Conservation (phyloP, 139 green algal genomes). For the Tetraselmis striata region DNA sequence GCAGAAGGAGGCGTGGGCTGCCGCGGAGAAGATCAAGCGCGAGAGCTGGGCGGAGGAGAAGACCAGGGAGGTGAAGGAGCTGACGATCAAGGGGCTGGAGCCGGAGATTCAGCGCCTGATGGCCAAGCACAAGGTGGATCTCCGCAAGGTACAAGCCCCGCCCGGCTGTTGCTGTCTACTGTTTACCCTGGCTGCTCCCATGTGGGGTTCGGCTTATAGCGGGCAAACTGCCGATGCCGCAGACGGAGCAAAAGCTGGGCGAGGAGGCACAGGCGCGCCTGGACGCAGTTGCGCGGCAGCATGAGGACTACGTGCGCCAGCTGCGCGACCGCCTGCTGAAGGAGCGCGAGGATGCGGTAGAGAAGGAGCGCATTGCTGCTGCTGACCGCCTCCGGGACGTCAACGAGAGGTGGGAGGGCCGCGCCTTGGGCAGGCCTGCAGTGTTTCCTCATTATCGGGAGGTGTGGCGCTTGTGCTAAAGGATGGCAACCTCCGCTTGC, state of each 20-base stretch:
- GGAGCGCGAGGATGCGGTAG: conserved; percentile 43
- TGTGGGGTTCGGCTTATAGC: background rate
- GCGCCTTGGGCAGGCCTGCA: too few species aligned
- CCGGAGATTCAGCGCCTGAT: conserved; percentile 48
- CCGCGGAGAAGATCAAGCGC: conserved; percentile 30
- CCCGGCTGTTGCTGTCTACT: background rate
- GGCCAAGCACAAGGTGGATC: conserved; percentile 34
- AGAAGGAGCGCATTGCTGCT: conserved; percentile 34
- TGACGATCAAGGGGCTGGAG: conserved; percentile 50
- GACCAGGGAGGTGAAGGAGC: conserved; percentile 55
- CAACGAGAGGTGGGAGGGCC: conserved; percentile 39
- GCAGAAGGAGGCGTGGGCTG: conserved; percentile 44
- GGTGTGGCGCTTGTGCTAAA: background rate
- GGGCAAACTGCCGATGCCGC: too few species aligned
- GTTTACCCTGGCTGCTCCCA: background rate
- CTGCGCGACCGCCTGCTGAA: conserved; percentile 21
- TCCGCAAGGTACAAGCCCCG: conserved; percentile 8
- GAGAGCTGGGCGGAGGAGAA: conserved; percentile 50
- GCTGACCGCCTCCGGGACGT: conserved; percentile 32
- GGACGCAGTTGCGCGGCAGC: conserved; percentile 24
- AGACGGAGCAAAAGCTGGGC: conserved; percentile 3
- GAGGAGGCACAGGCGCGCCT: conserved; percentile 33
- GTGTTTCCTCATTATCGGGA: conserved; percentile 29
- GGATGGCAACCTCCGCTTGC: too few species aligned
- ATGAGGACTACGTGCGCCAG: conserved; percentile 23